Evolutionary conservation across 495 filamentous ascomycete genomes (phyloP).

Genomic region (Entonaema liquescens): DNA sequence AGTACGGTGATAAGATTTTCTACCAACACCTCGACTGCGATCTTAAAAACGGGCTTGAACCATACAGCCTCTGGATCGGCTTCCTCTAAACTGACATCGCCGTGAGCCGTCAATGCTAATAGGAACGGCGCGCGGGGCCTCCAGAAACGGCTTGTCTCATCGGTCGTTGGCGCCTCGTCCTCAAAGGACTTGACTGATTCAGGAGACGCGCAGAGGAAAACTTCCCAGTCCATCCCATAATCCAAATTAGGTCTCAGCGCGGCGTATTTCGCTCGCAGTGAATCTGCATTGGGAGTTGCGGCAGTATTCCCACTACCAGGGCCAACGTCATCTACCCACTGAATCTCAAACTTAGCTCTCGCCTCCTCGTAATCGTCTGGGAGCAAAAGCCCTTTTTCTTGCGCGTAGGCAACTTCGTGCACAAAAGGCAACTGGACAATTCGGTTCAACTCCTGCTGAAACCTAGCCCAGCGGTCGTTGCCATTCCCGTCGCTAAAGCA

Average conservation of each 20-base stretch:
- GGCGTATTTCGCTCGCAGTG: background rate
- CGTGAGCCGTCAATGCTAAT: background rate
- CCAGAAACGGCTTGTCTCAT: background rate
- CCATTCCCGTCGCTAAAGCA: background rate
- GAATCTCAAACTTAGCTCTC: background rate
- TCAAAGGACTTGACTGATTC: background rate
- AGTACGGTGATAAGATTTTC: background rate
- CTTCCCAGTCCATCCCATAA: background rate
- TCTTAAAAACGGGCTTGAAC: conserved; percentile 2
- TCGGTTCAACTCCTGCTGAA: background rate
- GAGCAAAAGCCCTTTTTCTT: background rate
- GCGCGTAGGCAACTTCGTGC: background rate
- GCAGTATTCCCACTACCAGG: background rate
- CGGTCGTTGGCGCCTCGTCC: background rate
- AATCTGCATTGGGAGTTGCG: background rate
- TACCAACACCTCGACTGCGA: conserved; percentile 1
- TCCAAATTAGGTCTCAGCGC: background rate
- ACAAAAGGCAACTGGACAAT: background rate
- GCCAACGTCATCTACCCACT: background rate
- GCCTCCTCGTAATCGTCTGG: conserved; percentile 7
- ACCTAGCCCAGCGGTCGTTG: background rate
- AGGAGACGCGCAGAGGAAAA: conserved; percentile 6
- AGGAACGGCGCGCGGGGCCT: background rate
- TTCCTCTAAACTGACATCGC: background rate
- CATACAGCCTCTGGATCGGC: background rate